A percentile compares a stretch with the other conserved stretches of the same genome.
Conservation (phyloP, 2,329 filamentous ascomycete genomes). For the Coleophoma eucalyptorum region DNA sequence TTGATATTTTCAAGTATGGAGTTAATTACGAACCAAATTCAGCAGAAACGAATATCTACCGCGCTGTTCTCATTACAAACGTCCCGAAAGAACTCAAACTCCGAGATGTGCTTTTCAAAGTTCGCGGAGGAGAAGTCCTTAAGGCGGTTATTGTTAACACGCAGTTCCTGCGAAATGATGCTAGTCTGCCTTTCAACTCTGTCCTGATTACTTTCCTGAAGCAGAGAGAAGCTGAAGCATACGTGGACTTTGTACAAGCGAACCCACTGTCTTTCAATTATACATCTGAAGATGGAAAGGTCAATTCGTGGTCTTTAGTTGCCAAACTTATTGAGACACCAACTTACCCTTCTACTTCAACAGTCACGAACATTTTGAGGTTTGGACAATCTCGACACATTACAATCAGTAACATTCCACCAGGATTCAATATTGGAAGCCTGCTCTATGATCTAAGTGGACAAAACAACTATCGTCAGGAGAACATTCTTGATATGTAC, state of each 20-base stretch:
- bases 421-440: too few relatives aligned
- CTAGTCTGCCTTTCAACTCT: conserved; percentile 1
- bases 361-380: not conserved
- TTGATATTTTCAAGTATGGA: conserved; percentile 19
- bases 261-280: conserved; percentile 11
- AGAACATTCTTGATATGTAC: too few relatives aligned
- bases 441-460: too few relatives aligned
- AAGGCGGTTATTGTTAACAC: conserved; percentile 11
- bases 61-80: conserved; percentile 17
- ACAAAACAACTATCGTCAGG: too few relatives aligned
- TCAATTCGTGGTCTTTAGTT: not conserved
- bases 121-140: conserved; percentile 19
- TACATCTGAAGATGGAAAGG: conserved; percentile 1
- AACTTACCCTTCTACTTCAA: conserved; percentile 13
- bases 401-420: conserved; percentile 3
- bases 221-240: conserved; percentile 16
- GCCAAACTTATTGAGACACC: conserved; percentile 16
- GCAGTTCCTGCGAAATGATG: conserved; percentile 2
- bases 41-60: conserved; percentile 11
- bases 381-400: conserved; percentile 16
- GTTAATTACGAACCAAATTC: conserved; percentile 13
- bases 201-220: conserved; percentile 19
- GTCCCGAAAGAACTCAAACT: conserved; percentile 14
- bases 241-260: conserved; percentile 9
- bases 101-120: conserved; percentile 16